Base-by-base conservation (phyloP, 2,329 filamentous ascomycete genomes). In the Emergomyces pasteurianus region DNA sequence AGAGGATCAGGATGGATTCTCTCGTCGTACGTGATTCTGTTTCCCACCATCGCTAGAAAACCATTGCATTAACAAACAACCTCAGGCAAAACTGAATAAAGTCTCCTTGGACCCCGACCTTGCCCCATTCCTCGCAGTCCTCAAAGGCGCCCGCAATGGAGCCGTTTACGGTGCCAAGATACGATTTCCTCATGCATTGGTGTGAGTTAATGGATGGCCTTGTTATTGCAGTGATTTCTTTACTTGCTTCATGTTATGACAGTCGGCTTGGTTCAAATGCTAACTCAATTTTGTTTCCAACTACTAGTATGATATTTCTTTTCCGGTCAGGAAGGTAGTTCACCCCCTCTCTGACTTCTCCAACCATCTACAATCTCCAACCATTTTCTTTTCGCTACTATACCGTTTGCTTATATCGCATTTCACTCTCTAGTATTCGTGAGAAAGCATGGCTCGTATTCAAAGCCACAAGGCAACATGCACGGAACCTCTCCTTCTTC, bases 131-230 rank as follows among this genome's bases (percentile, higher is more conserved):
- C 83, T 99, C 64, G 85, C 89, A 61, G 81, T 99, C 67, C 74
- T 96, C 74, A 99, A 99, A 82, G 90, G 86, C 69, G 88, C 94
- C 67, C 90, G 94, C 77, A 99, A 97, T 85, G 94, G 94, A 74
- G 86, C 92, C 66, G 90, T 99, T 65, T 99, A 99, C 77, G 94
- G 94, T 63, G 86, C 89, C 69, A 97, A 97, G 83, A 90, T 99
- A 75, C 92, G 94, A 65, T 97, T 99, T 78, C 94, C 94, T 65
- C 94, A 99, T 78, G 94, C 94, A 63, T 83, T 99, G 67, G 94
- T 99, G 82, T 86, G 80, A 65, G 78, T 38, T 66, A 36, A 52
- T 23, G 28, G 10, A 6, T 36, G 12, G 43, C 10, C 21, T 26
- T 60, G 36, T 46, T 46, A n/a, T 46, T 23, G 14, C 10, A 28